phyloP scores from a whole-genome alignment of 2,329 filamentous ascomycete genomes.

The Trichoderma lentiforme region DNA sequence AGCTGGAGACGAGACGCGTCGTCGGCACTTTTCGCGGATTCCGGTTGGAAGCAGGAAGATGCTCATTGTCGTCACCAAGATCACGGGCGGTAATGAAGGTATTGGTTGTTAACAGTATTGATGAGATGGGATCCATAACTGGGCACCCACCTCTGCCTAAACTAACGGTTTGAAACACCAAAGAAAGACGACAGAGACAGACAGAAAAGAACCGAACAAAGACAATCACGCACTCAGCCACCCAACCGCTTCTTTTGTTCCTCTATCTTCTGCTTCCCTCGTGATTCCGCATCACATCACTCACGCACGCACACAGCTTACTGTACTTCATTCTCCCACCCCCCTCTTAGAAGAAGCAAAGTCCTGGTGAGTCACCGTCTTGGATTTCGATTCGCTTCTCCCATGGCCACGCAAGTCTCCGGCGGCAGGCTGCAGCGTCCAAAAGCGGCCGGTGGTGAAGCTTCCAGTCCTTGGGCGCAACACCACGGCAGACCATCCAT shows the following conservation, averaged over 20 bases:
- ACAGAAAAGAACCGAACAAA: not conserved
- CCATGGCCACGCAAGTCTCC: conserved; percentile 9
- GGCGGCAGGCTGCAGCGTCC: conserved; percentile 18
- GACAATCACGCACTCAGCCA: not conserved
- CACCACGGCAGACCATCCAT: not conserved
- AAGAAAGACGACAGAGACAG: not conserved
- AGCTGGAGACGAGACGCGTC: not conserved
- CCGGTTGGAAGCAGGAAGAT: not conserved
- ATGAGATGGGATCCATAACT: not conserved
- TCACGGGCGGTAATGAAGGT: not conserved
- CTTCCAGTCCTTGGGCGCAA: not conserved
- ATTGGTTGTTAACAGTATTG: not conserved
- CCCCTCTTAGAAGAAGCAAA: not conserved
- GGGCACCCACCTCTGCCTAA: not conserved
- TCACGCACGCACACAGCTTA: not conserved
- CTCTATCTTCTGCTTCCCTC: not conserved
- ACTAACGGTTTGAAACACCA: not conserved
- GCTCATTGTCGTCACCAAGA: not conserved
- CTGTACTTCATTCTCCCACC: not conserved
- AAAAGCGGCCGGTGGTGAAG: conserved; percentile 5
- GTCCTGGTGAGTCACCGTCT: conserved; percentile 17
- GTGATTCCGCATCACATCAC: not conserved
- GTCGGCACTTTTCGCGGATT: not conserved
- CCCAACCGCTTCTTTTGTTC: not conserved
- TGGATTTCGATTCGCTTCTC: conserved; percentile 16